A percentile compares a stretch with the other conserved stretches of the same genome.
phyloP scores from a whole-genome alignment of 2,329 filamentous ascomycete genomes.

The Talaromyces sp. region DNA sequence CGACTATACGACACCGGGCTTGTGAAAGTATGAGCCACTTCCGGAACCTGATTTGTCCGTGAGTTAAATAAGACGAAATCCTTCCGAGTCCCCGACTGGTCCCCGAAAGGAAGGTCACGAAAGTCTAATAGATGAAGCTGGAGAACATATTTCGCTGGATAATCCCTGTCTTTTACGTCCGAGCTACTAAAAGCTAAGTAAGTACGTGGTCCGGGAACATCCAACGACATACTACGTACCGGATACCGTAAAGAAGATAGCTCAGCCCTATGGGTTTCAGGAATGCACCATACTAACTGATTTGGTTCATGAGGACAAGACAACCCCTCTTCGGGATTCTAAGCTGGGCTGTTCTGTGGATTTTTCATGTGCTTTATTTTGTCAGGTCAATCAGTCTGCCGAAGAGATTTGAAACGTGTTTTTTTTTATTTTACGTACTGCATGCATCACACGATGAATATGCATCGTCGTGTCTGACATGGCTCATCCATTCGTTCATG shows the following conservation, averaged over 20 bases:
- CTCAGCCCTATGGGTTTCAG: conserved; percentile 7
- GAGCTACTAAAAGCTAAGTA: not conserved
- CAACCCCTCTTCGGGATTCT: not conserved
- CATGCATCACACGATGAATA: not conserved
- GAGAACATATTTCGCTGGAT: not conserved
- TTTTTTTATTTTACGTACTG: not conserved
- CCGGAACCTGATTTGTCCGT: not conserved
- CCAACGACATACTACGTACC: not conserved
- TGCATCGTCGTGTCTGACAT: not conserved
- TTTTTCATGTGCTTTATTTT: not conserved
- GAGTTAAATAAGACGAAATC: conserved; percentile 1
- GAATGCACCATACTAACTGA: not conserved
- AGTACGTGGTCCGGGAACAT: not conserved
- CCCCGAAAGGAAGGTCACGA: not conserved
- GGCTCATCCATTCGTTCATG: not conserved
- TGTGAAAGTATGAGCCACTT: not conserved
- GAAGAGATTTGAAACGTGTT: not conserved
- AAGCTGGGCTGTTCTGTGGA: not conserved
- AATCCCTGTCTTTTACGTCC: not conserved
- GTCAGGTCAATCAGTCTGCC: not conserved
- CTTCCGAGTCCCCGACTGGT: not conserved
- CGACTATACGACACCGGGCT: no score
- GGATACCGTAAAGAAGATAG: not conserved
- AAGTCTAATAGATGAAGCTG: not conserved
- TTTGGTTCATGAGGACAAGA: not conserved